phyloP scores from a whole-genome alignment of 2,329 filamentous ascomycete species.

The Salinomyces thailandicus region DNA sequence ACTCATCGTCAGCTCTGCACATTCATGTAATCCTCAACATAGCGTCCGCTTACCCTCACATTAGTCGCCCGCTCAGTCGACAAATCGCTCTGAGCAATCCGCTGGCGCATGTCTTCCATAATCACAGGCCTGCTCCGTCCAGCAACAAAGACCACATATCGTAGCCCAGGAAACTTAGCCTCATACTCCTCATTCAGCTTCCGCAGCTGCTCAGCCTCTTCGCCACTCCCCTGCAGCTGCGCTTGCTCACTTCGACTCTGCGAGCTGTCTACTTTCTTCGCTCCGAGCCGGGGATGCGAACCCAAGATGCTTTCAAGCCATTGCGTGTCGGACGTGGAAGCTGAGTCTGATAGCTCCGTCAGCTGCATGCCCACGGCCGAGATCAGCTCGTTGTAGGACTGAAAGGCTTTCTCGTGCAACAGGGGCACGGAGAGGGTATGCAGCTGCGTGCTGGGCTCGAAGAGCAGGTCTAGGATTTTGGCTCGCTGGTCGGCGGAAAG shows the following conservation, averaged over 20 bases:
- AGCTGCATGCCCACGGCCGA: slow-evolving; percentile 55
- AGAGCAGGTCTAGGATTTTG: slow-evolving; percentile 62
- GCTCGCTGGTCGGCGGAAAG: slow-evolving; percentile 47
- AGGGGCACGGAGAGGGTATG: slow-evolving; percentile 61
- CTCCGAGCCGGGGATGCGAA: slow-evolving; percentile 74
- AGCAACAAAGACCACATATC: slow-evolving; percentile 90
- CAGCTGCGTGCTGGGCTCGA: slow-evolving; percentile 69
- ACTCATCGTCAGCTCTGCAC: slow-evolving; percentile 10
- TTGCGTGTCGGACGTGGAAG: slow-evolving; percentile 39
- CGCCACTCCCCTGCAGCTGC: slow-evolving; percentile 48
- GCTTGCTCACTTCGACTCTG: slow-evolving; percentile 76
- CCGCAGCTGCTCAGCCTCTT: slow-evolving; percentile 48
- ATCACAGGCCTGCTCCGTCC: slow-evolving; percentile 62
- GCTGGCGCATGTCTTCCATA: slow-evolving; percentile 67
- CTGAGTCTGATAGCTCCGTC: slow-evolving; percentile 45
- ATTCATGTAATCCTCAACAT: background rate
- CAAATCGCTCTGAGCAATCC: slow-evolving; percentile 60
- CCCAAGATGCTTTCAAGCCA: slow-evolving; percentile 63
- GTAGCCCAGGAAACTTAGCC: slow-evolving; percentile 64
- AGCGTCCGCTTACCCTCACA: slow-evolving; percentile 51
- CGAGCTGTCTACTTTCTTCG: slow-evolving; percentile 69
- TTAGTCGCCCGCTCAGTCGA: slow-evolving; percentile 59
- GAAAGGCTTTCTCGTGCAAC: slow-evolving; percentile 50
- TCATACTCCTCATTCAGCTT: slow-evolving; percentile 70
- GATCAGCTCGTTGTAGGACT: slow-evolving; percentile 60